Evolutionary conservation across 306 rosid genomes (phyloP), one percentile per base, ranked within the genome.

Genomic region (Prunus fruticosa): DNA sequence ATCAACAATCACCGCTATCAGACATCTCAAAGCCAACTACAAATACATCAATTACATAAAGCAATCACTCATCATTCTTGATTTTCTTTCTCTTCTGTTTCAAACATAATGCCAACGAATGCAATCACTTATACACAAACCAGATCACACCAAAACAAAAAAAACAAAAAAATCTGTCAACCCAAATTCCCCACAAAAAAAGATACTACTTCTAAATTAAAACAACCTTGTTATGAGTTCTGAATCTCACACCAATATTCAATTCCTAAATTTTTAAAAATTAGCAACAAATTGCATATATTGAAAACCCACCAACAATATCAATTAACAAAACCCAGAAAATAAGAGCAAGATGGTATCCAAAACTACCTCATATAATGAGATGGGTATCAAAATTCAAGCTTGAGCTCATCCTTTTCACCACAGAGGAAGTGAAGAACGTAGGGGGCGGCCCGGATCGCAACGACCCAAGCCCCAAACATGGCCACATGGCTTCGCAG

Each of bases 401-500:
- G 98, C 72, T 76, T 83, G 78, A 96, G 99, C 72, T 95, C 93
- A 5, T 92, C 96, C 15, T 86, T 89, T 78, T 92, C 98, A 15
- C 82, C 88, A 34, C 27, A 64, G 75, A 96, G 83, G 51, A 82
- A 86, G 83, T 95, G 96, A 67, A 95, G 91, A 76, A 95, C 46
- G 73, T 85, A 92, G 38, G 99, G 99, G 65, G 97, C 73, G 78
- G 88, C 79, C 45, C 99, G 93, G 86, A 95, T 81, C 45, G 85
- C 90, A 52, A 82, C 88, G 38, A 95, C 97, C 99, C 97, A 92
- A 1, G 90, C 84, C 2, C 98, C 97, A 76, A 95, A 95, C 96
- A 87, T 74, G 43, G 90, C 89, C 10, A 74, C 97, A 67, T 95
- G 98, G 75, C 90, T 72, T 65, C 83, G 87, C 15, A 95, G 93